Base-by-base conservation (phyloP, 148 eudicot genomes). In the Vaccinium vitisidaea region DNA sequence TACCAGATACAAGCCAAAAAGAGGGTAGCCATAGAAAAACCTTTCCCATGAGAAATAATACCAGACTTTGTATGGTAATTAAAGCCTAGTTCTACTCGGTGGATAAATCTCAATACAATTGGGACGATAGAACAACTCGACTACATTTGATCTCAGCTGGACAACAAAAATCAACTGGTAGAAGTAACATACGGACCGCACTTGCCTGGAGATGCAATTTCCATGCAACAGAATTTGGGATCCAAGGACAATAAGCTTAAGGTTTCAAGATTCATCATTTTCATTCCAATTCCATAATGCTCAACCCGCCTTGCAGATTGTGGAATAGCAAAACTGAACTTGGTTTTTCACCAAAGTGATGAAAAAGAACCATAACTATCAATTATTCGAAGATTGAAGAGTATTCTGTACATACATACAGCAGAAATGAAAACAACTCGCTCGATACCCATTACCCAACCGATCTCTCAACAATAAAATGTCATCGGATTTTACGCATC, bases 401-500 rank as follows among this genome's bases (percentile, higher is more conserved):
- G 32, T 54, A 53, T 80, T 79, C 83, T 84, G 86, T 84, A 84
- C 86, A 84, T 69, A 61, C 18, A 69, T 67, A 48, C 8, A 30
- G 14, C 75, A 32, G 32, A 16, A 84, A 49, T 1, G 55, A 74
- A 80, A 27, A 85, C 78, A 8, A 80, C 73, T 82, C 73, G 49
- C 81, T 81, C 76, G 27, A 53, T 10, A 70, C 27, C 83, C 63
- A 70, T 11, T 50, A 70, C 46, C 80, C 52, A 70, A 30, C n/a
- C 2, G 21, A 80, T 85, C 82, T 21, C 63, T 79, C 65, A 52
- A 77, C 25, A 27, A 36, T 82, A 82, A 77, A 67, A 73, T 54
- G 63, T 71, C 70, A 55, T 77, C 5, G 58, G 18, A 67, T 55
- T 50, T 52, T 23, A 63, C 56, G 59, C 19, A 74, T 77, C 46